Percentiles rank a stretch among this genome's conserved stretches.
phyloP scores from a whole-genome alignment of 768 basidiomycete genomes.

The Xerocomellus chrysenteron region DNA sequence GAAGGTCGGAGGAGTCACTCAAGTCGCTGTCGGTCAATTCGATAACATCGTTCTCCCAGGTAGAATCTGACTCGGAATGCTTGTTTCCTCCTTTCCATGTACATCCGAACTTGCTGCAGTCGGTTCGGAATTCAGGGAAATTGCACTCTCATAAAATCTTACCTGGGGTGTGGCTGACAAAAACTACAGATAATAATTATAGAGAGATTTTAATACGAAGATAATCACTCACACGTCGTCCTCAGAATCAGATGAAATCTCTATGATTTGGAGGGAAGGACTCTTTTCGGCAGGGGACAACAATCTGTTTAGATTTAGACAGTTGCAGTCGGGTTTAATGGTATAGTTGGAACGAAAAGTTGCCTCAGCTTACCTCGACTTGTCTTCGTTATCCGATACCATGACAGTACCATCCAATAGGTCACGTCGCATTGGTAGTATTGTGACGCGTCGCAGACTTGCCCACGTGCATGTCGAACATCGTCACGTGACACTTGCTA shows the following conservation, averaged over 20 bases:
- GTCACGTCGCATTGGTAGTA: neutral
- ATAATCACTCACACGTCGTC: constrained; percentile 34
- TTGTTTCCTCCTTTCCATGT: neutral
- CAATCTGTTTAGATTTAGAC: neutral
- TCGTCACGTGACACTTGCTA: constrained; percentile 15
- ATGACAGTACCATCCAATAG: constrained; percentile 10
- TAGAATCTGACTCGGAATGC: neutral
- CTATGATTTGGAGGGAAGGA: constrained; percentile 42
- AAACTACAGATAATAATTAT: constrained; percentile 2
- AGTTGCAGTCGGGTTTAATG: neutral
- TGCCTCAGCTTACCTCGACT: constrained; percentile 28
- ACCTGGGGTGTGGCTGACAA: constrained; percentile 11
- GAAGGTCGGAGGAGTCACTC: constrained; percentile 18
- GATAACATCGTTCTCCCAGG: constrained; percentile 21
- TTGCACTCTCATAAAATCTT: neutral
- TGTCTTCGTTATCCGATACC: constrained; percentile 51
- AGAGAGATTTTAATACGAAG: neutral
- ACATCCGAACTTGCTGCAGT: constrained; percentile 5
- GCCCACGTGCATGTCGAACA: constrained; percentile 19
- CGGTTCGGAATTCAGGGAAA: neutral
- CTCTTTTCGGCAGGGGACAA: neutral
- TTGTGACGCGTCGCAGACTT: constrained; percentile 1
- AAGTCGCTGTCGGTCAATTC: constrained; percentile 33
- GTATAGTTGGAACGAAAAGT: neutral
- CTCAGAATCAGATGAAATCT: constrained; percentile 53